Evolutionary conservation across 1,284 basidiomycete species (phyloP).

Genomic region (Ceratobasidium sp.): DNA sequence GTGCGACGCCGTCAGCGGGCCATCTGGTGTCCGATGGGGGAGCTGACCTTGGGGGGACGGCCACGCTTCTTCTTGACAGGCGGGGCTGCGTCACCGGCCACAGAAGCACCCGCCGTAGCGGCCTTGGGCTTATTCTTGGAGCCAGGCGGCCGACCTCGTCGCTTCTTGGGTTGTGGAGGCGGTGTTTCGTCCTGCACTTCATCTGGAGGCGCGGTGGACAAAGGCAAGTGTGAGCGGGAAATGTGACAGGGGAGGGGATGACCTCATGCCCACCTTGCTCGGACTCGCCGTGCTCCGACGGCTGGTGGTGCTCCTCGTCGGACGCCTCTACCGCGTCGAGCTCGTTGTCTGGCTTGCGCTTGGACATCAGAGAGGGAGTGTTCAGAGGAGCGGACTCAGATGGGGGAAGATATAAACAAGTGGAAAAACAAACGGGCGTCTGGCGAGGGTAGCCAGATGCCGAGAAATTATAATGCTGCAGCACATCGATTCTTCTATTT

Average conservation of each 20-base stretch:
- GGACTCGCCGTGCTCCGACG: slow-evolving; percentile 32
- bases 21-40: neutral
- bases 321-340: slow-evolving; percentile 23
- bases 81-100: slow-evolving; percentile 52
- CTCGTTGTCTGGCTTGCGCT: slow-evolving; percentile 35
- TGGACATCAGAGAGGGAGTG: slow-evolving; percentile 22
- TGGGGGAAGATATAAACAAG: slow-evolving; percentile 41
- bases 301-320: slow-evolving; percentile 35
- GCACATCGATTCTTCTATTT: slow-evolving; percentile 39
- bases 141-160: slow-evolving; percentile 44
- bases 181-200: slow-evolving; percentile 37
- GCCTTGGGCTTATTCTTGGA: slow-evolving; percentile 48
- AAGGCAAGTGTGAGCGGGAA: slow-evolving; percentile 24
- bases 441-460: slow-evolving; percentile 41
- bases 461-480: slow-evolving; percentile 42
- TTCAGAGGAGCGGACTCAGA: slow-evolving; percentile 37
- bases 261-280: slow-evolving; percentile 35
- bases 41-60: slow-evolving; percentile 44
- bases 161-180: slow-evolving; percentile 41
- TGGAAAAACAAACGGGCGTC: slow-evolving; percentile 37
- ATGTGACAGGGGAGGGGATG: slow-evolving; percentile 28
- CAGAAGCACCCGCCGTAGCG: slow-evolving; percentile 62
- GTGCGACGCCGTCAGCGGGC: slow-evolving; percentile 1
- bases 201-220: slow-evolving; percentile 25
- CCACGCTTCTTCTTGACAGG: slow-evolving; percentile 46